These are phyloP conservation scores for Cymbidium sinense DNA, from an alignment of 106 monocot species.

Conservation along the genomic window DNA sequence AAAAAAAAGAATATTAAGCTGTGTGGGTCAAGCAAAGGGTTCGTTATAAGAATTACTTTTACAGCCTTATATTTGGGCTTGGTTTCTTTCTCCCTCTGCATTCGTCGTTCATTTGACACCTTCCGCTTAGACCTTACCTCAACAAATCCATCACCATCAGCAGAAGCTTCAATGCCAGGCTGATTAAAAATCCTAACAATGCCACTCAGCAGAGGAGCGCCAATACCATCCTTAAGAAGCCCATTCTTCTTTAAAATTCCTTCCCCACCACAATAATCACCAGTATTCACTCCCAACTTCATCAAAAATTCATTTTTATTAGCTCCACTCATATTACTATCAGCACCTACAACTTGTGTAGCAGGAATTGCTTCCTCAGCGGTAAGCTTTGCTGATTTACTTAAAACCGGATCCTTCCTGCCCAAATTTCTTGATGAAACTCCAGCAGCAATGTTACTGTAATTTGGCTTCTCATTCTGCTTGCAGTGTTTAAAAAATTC, in stretches of 20 bases:
- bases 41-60: conserved; percentile 34
- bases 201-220: conserved; percentile 61
- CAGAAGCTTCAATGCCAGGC: conserved; percentile 81
- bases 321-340: conserved; percentile 15
- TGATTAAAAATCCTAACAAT: conserved; percentile 78
- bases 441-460: conserved; percentile 5
- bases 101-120: conserved; percentile 77
- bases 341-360: conserved; percentile 11
- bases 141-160: conserved; percentile 90
- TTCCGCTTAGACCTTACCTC: conserved; percentile 95
- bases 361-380: conserved; percentile 29
- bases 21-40: neutral
- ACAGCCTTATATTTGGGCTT: conserved; percentile 59
- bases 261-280: conserved; percentile 15
- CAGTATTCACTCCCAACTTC: conserved; percentile 17
- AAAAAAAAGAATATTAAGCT: neutral
- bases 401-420: conserved; percentile 24
- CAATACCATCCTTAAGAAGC: conserved; percentile 48
- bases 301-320: conserved; percentile 21
- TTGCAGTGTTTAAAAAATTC: conserved; percentile 20
- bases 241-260: conserved; percentile 28
- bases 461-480: conserved; percentile 11
- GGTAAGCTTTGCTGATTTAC: conserved; percentile 14
- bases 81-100: conserved; percentile 74
- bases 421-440: conserved; percentile 19